Base-by-base conservation (phyloP, 2,329 filamentous ascomycete species). In the Talaromyces amestolkiae region DNA sequence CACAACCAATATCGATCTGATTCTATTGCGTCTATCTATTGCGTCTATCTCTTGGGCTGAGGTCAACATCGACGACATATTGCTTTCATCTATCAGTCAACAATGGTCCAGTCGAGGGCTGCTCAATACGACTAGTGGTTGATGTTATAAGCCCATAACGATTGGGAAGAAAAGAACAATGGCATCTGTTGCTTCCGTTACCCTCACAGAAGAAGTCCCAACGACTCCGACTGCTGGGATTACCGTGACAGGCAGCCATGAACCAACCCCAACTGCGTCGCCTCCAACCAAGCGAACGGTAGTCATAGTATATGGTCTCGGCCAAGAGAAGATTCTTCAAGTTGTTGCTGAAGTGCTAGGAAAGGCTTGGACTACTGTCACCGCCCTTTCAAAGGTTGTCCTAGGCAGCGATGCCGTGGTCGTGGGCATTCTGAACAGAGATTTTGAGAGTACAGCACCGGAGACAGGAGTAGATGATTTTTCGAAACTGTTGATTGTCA, bases 301-400 rank as follows among this genome's bases (percentile, higher is more conserved):
- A 33, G 84, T 87, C 39, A 87, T 95, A 66, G 78, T 94, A 19
- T 92, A 89, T 75, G 87, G 89, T 11, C 82, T 82, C 24, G 89
- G 86, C 19, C 90, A 94, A 75, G 89, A 93, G 66, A 84, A 85
- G 47, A 91, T 95, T 68, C 87, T 93, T 33, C 86, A 86, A 24
- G 81, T 91, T 39, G 90, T 93, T 70, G 91, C 91, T 31, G 90
- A 94, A 72, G 89, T 94, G 8, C 79, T 95, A 49, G 91, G 92
- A 15, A 91, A 93, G 74, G 85, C 89, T 22, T 89, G 86, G 78
- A 85, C 84, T 66, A 80, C 89, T 51, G 85, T 86, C 62, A 76
- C 81, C 80, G 83, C 64, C 83, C 90, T 76, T 79, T 82, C 67
- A 79, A 85, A 54, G 81, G 88, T 70, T 81, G 81, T 69, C 71